Conservation (phyloP, 2,329 filamentous ascomycete species). For the Capronia coronata region DNA sequence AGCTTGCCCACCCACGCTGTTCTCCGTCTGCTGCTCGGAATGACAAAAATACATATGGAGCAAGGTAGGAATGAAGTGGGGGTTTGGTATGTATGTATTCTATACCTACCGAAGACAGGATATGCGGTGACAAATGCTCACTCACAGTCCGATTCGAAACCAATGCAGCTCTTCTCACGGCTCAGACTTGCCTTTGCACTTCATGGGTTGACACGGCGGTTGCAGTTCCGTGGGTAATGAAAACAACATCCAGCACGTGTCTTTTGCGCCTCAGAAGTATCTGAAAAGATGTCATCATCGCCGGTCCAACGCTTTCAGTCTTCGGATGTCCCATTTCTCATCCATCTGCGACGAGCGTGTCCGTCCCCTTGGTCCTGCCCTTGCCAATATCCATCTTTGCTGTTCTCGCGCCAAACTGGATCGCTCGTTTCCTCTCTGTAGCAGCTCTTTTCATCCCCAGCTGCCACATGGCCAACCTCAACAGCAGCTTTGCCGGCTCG, state of each 20-base stretch:
- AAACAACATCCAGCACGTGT: slow-evolving; percentile 31
- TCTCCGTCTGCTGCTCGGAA: slow-evolving; percentile 16
- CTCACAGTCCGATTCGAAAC: too few relatives aligned
- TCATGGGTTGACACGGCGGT: slow-evolving; percentile 23
- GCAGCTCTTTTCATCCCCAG: slow-evolving; percentile 67
- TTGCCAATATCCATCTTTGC: slow-evolving; percentile 65
- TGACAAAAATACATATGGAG: too few relatives aligned
- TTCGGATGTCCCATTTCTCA: neutral
- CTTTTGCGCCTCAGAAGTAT: slow-evolving; percentile 63
- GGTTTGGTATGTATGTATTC: too few relatives aligned
- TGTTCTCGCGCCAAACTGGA: slow-evolving; percentile 75
- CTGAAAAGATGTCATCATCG: slow-evolving; percentile 44
- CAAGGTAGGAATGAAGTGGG: too few relatives aligned
- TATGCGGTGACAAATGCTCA: too few relatives aligned
- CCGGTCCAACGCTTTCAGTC: slow-evolving; percentile 5
- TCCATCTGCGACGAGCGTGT: slow-evolving; percentile 36
- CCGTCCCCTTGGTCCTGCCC: slow-evolving; percentile 61
- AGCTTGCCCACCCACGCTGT: slow-evolving; percentile 11
- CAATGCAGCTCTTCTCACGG: slow-evolving; percentile 7
- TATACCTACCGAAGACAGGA: too few relatives aligned
- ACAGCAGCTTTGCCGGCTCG: slow-evolving; percentile 72
- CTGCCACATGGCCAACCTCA: slow-evolving; percentile 68
- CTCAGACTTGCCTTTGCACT: slow-evolving; percentile 33
- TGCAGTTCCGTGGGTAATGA: slow-evolving; percentile 17
- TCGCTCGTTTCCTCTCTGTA: slow-evolving; percentile 86